phyloP scores from a whole-genome alignment of 108 stramenopile genomes.

The Conticribra guillardii region DNA sequence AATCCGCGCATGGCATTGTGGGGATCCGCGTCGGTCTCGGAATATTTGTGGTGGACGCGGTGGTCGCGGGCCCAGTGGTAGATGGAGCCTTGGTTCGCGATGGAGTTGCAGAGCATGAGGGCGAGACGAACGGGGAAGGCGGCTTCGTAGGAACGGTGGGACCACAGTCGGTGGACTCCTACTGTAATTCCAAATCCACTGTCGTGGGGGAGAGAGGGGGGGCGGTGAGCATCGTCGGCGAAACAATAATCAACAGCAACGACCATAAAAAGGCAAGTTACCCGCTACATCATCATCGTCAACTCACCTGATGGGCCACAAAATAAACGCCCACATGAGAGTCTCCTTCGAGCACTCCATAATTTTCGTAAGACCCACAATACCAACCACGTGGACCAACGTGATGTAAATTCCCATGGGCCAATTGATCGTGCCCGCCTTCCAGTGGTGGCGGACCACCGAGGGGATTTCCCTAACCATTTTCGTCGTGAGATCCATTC shows the following conservation, averaged over 20 bases:
- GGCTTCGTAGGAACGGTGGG: constrained; percentile 96
- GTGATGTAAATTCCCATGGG: constrained; percentile 97
- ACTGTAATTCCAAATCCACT: constrained; percentile 98
- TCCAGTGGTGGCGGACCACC: constrained; percentile 82
- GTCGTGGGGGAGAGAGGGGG: not conserved
- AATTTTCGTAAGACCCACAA: constrained; percentile 75
- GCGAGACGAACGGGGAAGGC: constrained; percentile 77
- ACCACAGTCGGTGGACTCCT: constrained; percentile 98
- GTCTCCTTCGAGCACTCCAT: constrained; percentile 77
- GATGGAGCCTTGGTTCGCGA: constrained; percentile 99
- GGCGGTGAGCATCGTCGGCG: too few species aligned
- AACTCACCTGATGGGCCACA: constrained; percentile 96
- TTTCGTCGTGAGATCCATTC: constrained; percentile 79
- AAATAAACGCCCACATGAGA: constrained; percentile 91
- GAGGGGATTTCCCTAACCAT: constrained; percentile 80
- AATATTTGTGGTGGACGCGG: constrained; percentile 99
- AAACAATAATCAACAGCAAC: too few species aligned
- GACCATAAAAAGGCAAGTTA: not conserved
- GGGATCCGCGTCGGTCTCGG: constrained; percentile 98
- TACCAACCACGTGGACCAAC: constrained; percentile 88
- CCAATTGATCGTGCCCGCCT: constrained; percentile 95
- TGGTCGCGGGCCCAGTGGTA: constrained; percentile 98
- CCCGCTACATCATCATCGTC: not conserved
- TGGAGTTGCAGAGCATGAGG: constrained; percentile 97
- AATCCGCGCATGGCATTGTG: constrained; percentile 99